A percentile compares a stretch with the other conserved stretches of the same genome.
Evolutionary conservation across 371 early-diverging fungal genomes (phyloP).

Genomic region (Syncephalis plumigaleata): DNA sequence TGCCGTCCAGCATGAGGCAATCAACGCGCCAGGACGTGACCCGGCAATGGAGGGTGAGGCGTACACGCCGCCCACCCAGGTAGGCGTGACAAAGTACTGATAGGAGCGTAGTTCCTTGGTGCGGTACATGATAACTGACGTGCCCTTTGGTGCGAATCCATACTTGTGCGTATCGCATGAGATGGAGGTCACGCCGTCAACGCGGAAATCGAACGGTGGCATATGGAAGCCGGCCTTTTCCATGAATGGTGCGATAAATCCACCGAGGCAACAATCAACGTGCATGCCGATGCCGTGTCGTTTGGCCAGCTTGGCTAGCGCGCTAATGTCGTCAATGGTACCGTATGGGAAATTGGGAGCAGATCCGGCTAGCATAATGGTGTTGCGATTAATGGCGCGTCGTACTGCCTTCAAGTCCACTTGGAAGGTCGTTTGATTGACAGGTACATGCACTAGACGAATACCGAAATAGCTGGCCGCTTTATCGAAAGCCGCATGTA

Average conservation of each 20-base stretch:
- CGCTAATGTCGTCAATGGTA: constrained; percentile 78
- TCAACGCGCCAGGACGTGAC: constrained; percentile 78
- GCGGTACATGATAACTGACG: constrained; percentile 88
- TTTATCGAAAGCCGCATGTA: constrained; percentile 93
- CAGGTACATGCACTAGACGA: constrained; percentile 64
- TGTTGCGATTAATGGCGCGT: constrained; percentile 73
- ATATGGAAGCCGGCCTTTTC: constrained; percentile 79
- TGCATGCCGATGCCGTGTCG: constrained; percentile 76
- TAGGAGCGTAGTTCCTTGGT: constrained; percentile 56
- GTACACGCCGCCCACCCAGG: constrained; percentile 96
- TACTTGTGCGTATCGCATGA: constrained; percentile 96
- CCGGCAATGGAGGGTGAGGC: constrained; percentile 89
- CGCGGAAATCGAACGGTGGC: constrained; percentile 72
- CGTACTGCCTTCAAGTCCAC: constrained; percentile 57
- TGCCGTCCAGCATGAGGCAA: constrained; percentile 94
- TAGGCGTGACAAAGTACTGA: constrained; percentile 77
- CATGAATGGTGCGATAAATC: constrained; percentile 86
- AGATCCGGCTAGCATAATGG: constrained; percentile 84
- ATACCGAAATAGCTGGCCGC: constrained; percentile 83
- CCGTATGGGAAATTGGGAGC: constrained; percentile 90
- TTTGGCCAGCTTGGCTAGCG: constrained; percentile 60
- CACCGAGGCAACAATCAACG: constrained; percentile 93
- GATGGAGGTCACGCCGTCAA: constrained; percentile 88
- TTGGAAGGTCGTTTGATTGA: constrained; percentile 56
- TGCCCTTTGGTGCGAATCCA: constrained; percentile 94